Evolutionary conservation across 257 asterid genomes (phyloP).

Genomic region (Fraxinus cuspidata): DNA sequence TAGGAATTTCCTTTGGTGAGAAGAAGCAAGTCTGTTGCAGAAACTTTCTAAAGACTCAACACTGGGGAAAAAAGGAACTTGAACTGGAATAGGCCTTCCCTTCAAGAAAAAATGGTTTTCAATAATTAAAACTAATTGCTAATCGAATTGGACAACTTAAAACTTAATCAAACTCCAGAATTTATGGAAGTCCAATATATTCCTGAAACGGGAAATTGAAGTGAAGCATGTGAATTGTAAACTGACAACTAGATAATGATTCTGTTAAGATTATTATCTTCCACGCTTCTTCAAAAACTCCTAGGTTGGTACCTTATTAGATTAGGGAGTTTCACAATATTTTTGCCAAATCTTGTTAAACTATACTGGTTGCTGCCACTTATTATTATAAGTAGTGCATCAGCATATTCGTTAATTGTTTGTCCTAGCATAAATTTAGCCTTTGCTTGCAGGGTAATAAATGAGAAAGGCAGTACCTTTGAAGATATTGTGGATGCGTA

Average conservation of each 20-base stretch:
- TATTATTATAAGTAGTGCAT: not conserved
- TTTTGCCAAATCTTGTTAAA: constrained; percentile 7
- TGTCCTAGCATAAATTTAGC: constrained; percentile 19
- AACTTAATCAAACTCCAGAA: not conserved
- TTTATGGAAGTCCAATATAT: constrained; percentile 1
- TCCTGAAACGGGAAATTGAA: not conserved
- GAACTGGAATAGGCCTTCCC: not conserved
- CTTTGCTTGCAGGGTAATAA: constrained; percentile 54
- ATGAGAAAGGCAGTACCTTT: constrained; percentile 52
- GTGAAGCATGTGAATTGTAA: not conserved
- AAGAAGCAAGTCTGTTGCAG: not conserved
- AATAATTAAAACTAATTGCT: not conserved
- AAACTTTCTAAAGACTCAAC: not conserved
- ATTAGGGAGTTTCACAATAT: constrained; percentile 8
- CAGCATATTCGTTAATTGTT: not conserved
- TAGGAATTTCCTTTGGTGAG: not conserved
- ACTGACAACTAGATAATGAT: constrained; percentile 6
- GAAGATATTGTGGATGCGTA: constrained; percentile 90
- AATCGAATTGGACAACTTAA: not conserved
- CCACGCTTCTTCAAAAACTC: constrained; percentile 1
- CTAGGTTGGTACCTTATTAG: constrained; percentile 6
- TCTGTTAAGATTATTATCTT: not conserved
- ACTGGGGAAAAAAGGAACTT: not conserved
- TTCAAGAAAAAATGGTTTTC: not conserved
- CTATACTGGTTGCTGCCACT: not conserved